Base-by-base conservation (phyloP, 805 yeast genomes). In the Ogataea degrootiae region DNA sequence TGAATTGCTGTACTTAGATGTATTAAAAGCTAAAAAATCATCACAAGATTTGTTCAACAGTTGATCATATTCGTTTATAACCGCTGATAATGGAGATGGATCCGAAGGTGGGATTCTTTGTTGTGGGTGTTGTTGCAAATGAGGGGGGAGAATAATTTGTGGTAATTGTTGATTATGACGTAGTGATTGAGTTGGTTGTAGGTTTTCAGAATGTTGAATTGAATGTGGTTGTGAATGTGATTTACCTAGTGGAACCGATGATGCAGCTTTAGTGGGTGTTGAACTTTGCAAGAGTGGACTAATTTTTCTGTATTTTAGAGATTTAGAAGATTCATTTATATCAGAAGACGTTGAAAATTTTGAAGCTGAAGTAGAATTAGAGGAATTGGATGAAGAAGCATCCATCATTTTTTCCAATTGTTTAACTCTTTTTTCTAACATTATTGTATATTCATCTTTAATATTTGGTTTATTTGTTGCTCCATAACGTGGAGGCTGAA, bases 401-500 rank as follows among this genome's bases (percentile, higher is more conserved):
- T 74, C 76, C 29, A 79, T 56, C 29, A 76, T 48, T 39, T 69
- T 72, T 52, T 82, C 85, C 41, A 82, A 57, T 45, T 70, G 74
- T 45, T 71, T 71, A 34, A 82, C 71, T 56, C 76, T 77, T 47
- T 74, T 75, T 54, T 82, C 87, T 47, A 82, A 58, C 59, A 79
- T 70, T 15, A 69, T 47, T 0, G 85, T 81, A 56, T 82, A 82
- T 34, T 79, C 83, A 54, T 79, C 81, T 56, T 79, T 80, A 5
- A 62, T 64, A 12, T 73, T 74, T 12, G 68, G 63, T 52, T 66
- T 70, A 34, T 48, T 49, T 35, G 53, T 58, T 5, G 65, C 68
- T 1, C 76, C 73, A 52, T 82, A 82, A 44, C 80, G 73, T 5
- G 77, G 81, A 0, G 89, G 89, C 59, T 82, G 84, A 6, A 81